Evolutionary conservation across 805 yeast species (phyloP), one percentile per base, ranked within the genome.

Genomic region (Vanderwaltozyma polyspora): DNA sequence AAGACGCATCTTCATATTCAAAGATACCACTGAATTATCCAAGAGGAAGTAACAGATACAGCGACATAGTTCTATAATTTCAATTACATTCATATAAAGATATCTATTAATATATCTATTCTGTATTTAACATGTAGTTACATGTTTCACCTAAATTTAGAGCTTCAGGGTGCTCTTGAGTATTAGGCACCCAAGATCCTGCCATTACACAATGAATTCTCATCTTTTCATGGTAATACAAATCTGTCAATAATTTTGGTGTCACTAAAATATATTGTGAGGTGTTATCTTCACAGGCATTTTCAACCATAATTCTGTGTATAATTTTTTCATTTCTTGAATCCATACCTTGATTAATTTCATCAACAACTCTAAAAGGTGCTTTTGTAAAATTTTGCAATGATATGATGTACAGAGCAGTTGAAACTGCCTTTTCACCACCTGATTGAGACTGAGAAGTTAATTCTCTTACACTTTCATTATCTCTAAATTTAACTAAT

Each of bases 321-420:
- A 91, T 87, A 61, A 74, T 67, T 41, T 87, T 72, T 57, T 91
- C 98, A 51, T 91, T 91, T 40, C 73, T 73, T 10, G 93, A 81
- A 60, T 91, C 99, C 97, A 91, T 87, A 45, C 98, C 99, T 62
- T 91, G 99, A 55, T 91, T 91, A 42, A 91, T 93, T 64, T 91
- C 99, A 60, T 91, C 99, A 6, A 91, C 95, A 3, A 89, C 87
- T 51, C 97, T 67, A 51, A 91, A 85, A 8, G 98, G 97, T 0
- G 95, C 84, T 19, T 71, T 70, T 0, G 96, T 78, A 37, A 81
- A 67, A 9, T 86, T 89, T 60, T 91, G 99, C 42, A 91, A 64
- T 1, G 97, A 78, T 67, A 91, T 82, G 51, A 91, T 71, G 53
- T 81, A 91, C 34, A 87, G 72, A 2, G 89, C 89, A 0, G 97